Evolutionary conservation across 2,329 filamentous ascomycete genomes (phyloP).

Genomic region (Volutella citrinella): DNA sequence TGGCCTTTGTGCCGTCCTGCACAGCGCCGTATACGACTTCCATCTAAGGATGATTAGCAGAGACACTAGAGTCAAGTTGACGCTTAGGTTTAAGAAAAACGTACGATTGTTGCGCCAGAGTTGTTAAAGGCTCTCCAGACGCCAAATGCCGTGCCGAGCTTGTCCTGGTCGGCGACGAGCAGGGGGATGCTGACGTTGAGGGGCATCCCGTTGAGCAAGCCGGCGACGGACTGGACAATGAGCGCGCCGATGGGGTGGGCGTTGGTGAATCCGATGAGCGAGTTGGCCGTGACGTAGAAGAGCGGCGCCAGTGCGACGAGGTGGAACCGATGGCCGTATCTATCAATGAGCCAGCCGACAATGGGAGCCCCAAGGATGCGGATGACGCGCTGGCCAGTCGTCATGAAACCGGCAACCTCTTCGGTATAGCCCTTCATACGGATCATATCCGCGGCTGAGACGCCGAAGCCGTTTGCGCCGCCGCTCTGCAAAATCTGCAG

Average conservation of each 20-base stretch:
- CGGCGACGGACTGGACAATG: slow-evolving; percentile 16
- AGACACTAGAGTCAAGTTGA: too few species aligned
- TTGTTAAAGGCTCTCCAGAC: slow-evolving; percentile 23
- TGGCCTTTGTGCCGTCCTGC: slow-evolving; percentile 17
- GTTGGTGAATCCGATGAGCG: slow-evolving; percentile 19
- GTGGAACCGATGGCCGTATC: slow-evolving; percentile 22
- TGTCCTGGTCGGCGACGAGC: slow-evolving; percentile 21
- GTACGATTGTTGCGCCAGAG: slow-evolving; percentile 21
- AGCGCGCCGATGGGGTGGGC: slow-evolving; percentile 17
- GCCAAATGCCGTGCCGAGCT: slow-evolving; percentile 22
- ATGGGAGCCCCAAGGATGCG: slow-evolving; percentile 17
- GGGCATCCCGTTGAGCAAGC: slow-evolving; percentile 20
- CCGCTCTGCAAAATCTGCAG: slow-evolving; percentile 21
- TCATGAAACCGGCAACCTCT: slow-evolving; percentile 18
- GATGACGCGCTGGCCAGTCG: slow-evolving; percentile 18
- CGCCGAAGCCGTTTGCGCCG: slow-evolving; percentile 17
- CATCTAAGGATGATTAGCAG: too few species aligned
- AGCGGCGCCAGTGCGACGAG: slow-evolving; percentile 19
- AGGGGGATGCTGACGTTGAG: slow-evolving; percentile 22
- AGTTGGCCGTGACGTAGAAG: slow-evolving; percentile 17
- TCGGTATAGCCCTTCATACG: slow-evolving; percentile 22
- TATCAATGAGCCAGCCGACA: slow-evolving; percentile 16
- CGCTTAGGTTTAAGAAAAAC: too few species aligned
- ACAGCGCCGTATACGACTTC: slow-evolving; percentile 22
- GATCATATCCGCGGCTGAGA: slow-evolving; percentile 20